Evolutionary conservation across 306 rosid genomes (phyloP), one percentile per base, ranked within the genome.

Genomic region (Senna tora): DNA sequence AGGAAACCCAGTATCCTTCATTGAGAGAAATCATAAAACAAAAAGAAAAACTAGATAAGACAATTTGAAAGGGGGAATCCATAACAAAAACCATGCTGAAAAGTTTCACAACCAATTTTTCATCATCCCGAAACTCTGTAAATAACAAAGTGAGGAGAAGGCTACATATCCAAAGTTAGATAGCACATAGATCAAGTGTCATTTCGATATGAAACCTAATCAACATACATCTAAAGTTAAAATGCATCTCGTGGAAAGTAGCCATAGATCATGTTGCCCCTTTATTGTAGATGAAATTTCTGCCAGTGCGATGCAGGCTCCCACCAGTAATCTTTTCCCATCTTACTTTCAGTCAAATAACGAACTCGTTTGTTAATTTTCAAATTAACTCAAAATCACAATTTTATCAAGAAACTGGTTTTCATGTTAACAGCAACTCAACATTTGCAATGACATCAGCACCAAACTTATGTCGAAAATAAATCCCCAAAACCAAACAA

Each of bases 1-100:
- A 57, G 97, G 97, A 83, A 95, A 95, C 22, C 96, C 97, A 69
- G 99, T 95, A 75, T 91, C 99, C 99, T 95, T 91, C 79, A 82
- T 83, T 79, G 71, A 64, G 65, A 30, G 1, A 62, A 71, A 57
- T 42, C 49, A 38, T 33, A 66, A 9, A 6, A 19, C 4, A 43
- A 33, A 39, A 42, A 14, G 10, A 60, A 45, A 53, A 8, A 51
- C 5, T 12, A 10, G 7, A 6, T 0, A 17, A n/a, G 46, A 34
- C 66, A 17, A 2, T 10, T 33, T 7, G 25, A 9, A 45, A 38
- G 30, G 67, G 32, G 25, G 69, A 17, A 62, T 41, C 65, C 64
- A 16, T 43, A 80, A 76, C 46, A 53, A 50, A 69, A 34, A 69
- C 11, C 36, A 2, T 38, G 71, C 43, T 30, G 33, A 71, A 30